Percentiles rank a stretch among this genome's conserved stretches.
These are phyloP conservation scores for Escallonia herrerae DNA, from an alignment of 129 eudicot genomes.

Conservation along the genomic window DNA sequence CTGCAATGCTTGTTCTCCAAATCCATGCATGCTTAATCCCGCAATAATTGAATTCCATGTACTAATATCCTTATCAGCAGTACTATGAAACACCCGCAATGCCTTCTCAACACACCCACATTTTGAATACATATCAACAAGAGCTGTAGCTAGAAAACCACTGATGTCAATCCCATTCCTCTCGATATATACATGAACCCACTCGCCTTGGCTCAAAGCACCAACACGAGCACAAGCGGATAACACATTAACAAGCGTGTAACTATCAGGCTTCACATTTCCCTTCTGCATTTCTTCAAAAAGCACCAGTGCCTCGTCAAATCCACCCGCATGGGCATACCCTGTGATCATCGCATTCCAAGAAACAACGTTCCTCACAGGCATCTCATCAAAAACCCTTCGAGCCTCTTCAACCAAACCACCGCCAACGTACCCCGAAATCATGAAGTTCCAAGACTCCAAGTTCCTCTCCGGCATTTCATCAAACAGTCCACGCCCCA, in stretches of 20 bases:
- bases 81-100: slow-evolving; percentile 22
- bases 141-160: slow-evolving; percentile 41
- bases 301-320: slow-evolving; percentile 32
- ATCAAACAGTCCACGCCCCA: slow-evolving; percentile 24
- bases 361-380: slow-evolving; percentile 32
- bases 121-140: slow-evolving; percentile 46
- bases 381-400: slow-evolving; percentile 34
- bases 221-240: slow-evolving; percentile 34
- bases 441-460: slow-evolving; percentile 50
- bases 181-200: slow-evolving; percentile 29
- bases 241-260: slow-evolving; percentile 33
- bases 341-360: slow-evolving; percentile 46
- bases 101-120: slow-evolving; percentile 46
- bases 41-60: slow-evolving; percentile 43
- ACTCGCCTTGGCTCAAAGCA: slow-evolving; percentile 40
- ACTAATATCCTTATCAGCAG: slow-evolving; percentile 34
- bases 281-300: slow-evolving; percentile 33
- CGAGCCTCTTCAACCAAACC: slow-evolving; percentile 34
- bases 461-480: slow-evolving; percentile 41
- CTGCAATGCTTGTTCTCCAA: slow-evolving; percentile 19
- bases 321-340: slow-evolving; percentile 25
- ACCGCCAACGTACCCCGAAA: slow-evolving; percentile 31
- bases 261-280: slow-evolving; percentile 30
- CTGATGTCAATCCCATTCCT: slow-evolving; percentile 21
- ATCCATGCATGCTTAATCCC: slow-evolving; percentile 32